Percentiles rank a stretch among this genome's conserved stretches.
These are phyloP conservation scores for Entonaema liquescens DNA, from an alignment of 495 filamentous ascomycete genomes.

Conservation along the genomic window DNA sequence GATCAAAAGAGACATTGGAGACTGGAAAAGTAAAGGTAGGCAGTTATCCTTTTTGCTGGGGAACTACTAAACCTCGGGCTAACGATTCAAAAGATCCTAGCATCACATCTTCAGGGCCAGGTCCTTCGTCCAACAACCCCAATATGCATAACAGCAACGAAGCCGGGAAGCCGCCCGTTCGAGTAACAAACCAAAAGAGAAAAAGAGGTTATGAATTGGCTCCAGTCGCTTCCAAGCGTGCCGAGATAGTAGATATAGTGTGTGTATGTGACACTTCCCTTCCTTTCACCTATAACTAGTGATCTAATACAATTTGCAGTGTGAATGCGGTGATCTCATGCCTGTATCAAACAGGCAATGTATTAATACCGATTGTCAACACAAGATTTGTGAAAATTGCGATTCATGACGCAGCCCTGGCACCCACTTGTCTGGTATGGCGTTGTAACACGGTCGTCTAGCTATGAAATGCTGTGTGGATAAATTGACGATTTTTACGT, in stretches of 20 bases:
- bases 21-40: conserved; percentile 47
- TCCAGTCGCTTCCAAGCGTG: conserved; percentile 16
- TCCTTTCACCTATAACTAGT: not conserved
- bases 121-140: conserved; percentile 1
- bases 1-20: conserved; percentile 43
- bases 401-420: not conserved
- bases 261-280: conserved; percentile 11
- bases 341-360: conserved; percentile 32
- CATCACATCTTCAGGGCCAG: not conserved
- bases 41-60: conserved; percentile 29
- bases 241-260: conserved; percentile 3
- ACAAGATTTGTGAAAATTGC: conserved; percentile 38
- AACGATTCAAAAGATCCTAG: conserved; percentile 27
- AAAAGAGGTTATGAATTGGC: conserved; percentile 33
- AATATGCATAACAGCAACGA: not conserved
- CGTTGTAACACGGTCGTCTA: not conserved
- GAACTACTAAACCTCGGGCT: not conserved
- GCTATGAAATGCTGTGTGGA: not conserved
- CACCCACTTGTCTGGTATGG: not conserved
- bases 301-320: conserved; percentile 34
- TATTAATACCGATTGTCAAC: conserved; percentile 37
- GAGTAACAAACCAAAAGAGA: conserved; percentile 32
- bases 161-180: conserved; percentile 10
- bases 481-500: not conserved
- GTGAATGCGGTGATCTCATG: conserved; percentile 35